Base-by-base conservation (phyloP, 108 stramenopile species). In the Nitzschia inconspicua region DNA sequence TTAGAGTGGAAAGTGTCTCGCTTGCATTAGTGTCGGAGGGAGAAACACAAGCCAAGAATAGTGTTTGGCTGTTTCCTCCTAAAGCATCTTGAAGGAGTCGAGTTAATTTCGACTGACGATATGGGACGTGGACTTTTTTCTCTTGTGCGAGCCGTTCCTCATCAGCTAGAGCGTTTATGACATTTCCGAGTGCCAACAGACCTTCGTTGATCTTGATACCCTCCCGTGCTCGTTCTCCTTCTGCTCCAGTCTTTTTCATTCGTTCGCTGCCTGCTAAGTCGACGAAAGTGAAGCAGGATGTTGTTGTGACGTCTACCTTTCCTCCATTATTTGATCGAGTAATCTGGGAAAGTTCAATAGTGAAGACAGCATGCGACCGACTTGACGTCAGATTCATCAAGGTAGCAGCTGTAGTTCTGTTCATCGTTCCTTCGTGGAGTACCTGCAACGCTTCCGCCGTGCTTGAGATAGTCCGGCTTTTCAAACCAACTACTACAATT, bases 191-290 rank as follows among this genome's bases (percentile, higher is more conserved):
- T 3, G 95, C 96, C 29, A 99, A 74, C 0, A 99, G 89, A 0
- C 98, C 96, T 66, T 95, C 88, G 64, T 97, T 97, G 75, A 97
- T 91, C 54, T 89, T 89, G 57, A 97, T 96, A 11, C 95, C 98
- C 71, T 97, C 94, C 32, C 76, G 73, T 41, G 86, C 79, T 27
- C 93, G 74, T 42, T 78, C 80, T 18, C 93, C 97, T 57, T 88
- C 80, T 20, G 92, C 92, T 34, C 94, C 96, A 18, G 95, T 97
- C 48, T 95, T 93, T 52, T 97, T 97, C 76, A 95, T 91, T 26
- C 97, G 77, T 60, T 98, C 96, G 60, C 89, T 92, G 7, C 93
- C 93, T 10, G 93, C 93, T 29, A 94, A 52, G 68, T 94, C 93
- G 2, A 94, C 93, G 75, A 94, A 94, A 7, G 89, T 94, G 57